Conservation (phyloP, 495 filamentous ascomycete genomes). For the Staphylotrichum longicolle region DNA sequence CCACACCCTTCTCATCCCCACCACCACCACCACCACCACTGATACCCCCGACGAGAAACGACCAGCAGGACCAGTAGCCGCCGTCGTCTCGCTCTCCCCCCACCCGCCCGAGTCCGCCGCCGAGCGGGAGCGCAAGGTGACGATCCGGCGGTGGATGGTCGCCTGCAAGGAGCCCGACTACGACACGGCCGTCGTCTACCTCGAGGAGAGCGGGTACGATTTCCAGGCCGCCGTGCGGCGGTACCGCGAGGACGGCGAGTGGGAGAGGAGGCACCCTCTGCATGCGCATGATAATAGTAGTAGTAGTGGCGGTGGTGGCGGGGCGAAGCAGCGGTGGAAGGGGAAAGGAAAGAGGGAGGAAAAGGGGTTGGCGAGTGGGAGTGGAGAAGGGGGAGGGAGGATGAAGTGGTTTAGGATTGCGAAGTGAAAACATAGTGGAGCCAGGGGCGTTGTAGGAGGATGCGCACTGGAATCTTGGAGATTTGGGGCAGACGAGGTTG, state of each 20-base stretch:
- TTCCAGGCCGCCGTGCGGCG: slow-evolving; percentile 58
- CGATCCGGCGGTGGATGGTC: slow-evolving; percentile 69
- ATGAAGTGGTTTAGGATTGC: slow-evolving; percentile 34
- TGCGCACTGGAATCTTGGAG: too few species aligned
- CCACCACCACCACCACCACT: slow-evolving; percentile 40
- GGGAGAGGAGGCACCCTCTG: slow-evolving; percentile 65
- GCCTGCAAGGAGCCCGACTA: slow-evolving; percentile 70
- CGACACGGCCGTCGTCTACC: slow-evolving; percentile 67
- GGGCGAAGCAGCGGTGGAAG: too few species aligned
- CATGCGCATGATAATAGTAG: slow-evolving; percentile 4
- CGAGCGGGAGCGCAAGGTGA: slow-evolving; percentile 61
- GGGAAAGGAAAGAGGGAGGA: slow-evolving; percentile 1
- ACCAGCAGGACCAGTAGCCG: slow-evolving; percentile 43
- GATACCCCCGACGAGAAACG: too few species aligned
- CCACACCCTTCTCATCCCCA: slow-evolving; percentile 65
- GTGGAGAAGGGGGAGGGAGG: slow-evolving; percentile 36
- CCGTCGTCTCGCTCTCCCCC: slow-evolving; percentile 48
- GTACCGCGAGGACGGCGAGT: slow-evolving; percentile 64
- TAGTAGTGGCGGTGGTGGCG: slow-evolving; percentile 21
- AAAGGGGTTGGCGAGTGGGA: slow-evolving; percentile 17
- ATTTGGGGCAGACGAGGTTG: background rate
- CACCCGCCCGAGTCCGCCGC: slow-evolving; percentile 66
- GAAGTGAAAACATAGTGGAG: slow-evolving; percentile 3
- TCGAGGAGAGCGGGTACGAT: slow-evolving; percentile 64
- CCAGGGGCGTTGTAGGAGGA: too few species aligned